Evolutionary conservation across 495 filamentous ascomycete species (phyloP).

Genomic region (Neurospora cerealis): DNA sequence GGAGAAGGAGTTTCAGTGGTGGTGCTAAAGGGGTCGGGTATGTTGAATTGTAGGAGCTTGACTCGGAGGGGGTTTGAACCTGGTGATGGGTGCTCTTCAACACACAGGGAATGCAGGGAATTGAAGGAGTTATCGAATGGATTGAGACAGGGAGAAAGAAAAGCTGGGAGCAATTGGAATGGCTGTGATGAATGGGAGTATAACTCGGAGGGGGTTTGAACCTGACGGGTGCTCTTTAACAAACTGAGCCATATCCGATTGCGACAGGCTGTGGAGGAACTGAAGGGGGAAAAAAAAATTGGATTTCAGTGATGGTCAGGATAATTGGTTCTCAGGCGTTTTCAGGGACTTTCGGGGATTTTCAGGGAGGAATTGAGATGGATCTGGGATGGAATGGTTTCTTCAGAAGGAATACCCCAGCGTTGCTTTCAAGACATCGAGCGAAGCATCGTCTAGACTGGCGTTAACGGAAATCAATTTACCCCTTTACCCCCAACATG

Average conservation of each 20-base stretch:
- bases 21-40: neutral
- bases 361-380: neutral
- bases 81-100: neutral
- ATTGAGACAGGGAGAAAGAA: too few species aligned
- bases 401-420: neutral
- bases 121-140: too few species aligned
- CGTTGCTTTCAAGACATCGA: neutral
- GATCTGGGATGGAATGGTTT: neutral
- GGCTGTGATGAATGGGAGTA: too few species aligned
- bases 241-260: too few species aligned
- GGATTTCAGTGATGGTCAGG: neutral
- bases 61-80: neutral
- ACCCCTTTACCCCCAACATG: neutral
- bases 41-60: neutral
- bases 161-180: too few species aligned
- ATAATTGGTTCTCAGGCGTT: neutral
- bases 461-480: neutral
- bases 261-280: neutral
- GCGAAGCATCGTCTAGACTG: neutral
- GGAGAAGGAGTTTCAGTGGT: neutral
- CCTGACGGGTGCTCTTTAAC: neutral
- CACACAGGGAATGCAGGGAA: neutral
- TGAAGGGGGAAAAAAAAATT: neutral
- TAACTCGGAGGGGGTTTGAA: neutral
- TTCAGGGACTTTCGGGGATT: neutral